These are phyloP conservation scores for Chaetoscypha palmicola DNA, from an alignment of 2,329 filamentous ascomycete species.

Conservation along the genomic window DNA sequence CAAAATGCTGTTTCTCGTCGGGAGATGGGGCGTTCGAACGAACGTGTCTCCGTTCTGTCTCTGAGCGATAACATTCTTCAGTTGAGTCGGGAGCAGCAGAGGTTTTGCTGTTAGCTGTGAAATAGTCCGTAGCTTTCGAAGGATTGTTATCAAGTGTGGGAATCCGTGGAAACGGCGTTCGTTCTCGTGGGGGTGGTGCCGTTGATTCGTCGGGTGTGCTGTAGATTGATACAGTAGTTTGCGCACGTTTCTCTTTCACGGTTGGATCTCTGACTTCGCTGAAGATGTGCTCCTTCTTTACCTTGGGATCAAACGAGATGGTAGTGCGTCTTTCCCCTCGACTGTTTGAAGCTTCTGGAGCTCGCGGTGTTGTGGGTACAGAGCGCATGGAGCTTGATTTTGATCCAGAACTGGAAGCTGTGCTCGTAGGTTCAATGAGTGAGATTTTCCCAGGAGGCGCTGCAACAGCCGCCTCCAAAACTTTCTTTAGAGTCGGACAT, in stretches of 20 bases:
- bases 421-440: too few relatives aligned
- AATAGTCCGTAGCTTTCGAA: background rate
- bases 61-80: too few relatives aligned
- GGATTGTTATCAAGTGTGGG: background rate
- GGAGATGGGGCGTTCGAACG: background rate
- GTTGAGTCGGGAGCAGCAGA: too few relatives aligned
- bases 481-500: too few relatives aligned
- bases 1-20: too few relatives aligned
- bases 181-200: conserved; percentile 8
- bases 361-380: background rate
- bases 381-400: too few relatives aligned
- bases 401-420: too few relatives aligned
- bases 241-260: conserved; percentile 3
- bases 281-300: conserved; percentile 2
- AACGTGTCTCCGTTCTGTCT: too few relatives aligned
- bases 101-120: background rate
- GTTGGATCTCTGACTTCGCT: background rate
- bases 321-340: background rate
- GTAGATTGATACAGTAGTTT: conserved; percentile 6
- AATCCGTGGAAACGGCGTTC: conserved; percentile 15
- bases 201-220: conserved; percentile 5
- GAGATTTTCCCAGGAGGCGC: too few relatives aligned
- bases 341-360: too few relatives aligned
- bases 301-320: conserved; percentile 6
- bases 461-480: too few relatives aligned